Base-by-base conservation (phyloP, 2,329 filamentous ascomycete genomes). In the Diaporthe helianthi region DNA sequence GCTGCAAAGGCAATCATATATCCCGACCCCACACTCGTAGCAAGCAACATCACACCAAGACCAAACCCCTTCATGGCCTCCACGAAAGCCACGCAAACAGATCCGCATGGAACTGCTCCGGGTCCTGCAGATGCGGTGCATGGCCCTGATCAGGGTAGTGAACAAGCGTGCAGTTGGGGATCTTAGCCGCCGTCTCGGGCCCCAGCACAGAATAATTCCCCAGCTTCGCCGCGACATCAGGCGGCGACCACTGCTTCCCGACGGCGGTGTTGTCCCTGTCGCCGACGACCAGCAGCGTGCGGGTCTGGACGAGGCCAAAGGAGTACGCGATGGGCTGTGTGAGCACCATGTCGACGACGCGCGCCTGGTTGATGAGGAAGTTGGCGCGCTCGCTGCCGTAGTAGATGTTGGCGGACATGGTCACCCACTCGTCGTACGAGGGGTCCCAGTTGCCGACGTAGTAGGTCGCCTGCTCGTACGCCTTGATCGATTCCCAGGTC, bases 291-390 rank as follows among this genome's bases (percentile, higher is more conserved):
- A 63, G 58, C 8, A 63, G 24, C 2, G 58, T 63, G 29, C 58
- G 58, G 29, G 44, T 19, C n/a, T 17, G 12, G 29, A 63, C 9
- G 29, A 33, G 26, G 8, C 8, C 58, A 4, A 63, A 63, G 0
- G 58, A 63, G n/a, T 63, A 44, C n/a, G 58, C 44, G 44, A 63
- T 63, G 41, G 58, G 58, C 58, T 63, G 58, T 31, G 58, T 63
- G 41, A 63, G 58, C 29, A 63, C 58, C 58, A 63, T 63, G 58
- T 63, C 58, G 44, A 63, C 58, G 29, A 63, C 58, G n/a, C 58
- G 58, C n/a, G 58, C 58, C 58, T 63, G 58, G 44, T 49, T 49
- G n/a, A 26, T 22, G 29, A 63, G 58, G 44, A 36, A 63, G n/a
- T 49, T 49, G 29, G 19, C 19, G n/a, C 58, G 58, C 58, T 63